Percentiles rank a stretch among this genome's conserved stretches.
Conservation (phyloP, 2,329 filamentous ascomycete genomes). For the Monilinia aucupariae region DNA sequence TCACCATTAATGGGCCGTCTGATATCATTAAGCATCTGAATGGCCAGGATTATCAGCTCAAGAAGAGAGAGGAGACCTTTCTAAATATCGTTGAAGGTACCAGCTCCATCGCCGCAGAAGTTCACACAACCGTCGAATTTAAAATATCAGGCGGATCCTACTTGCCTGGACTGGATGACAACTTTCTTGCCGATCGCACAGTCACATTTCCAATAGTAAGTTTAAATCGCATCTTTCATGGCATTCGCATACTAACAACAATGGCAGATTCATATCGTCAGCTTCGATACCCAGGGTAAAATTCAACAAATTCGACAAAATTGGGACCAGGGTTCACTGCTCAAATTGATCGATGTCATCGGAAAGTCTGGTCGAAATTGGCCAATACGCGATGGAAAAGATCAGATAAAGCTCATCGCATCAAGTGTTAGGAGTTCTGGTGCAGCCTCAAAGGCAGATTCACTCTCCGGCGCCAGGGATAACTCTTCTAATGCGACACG, state of each 20-base stretch:
- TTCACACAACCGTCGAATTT: slow-evolving; percentile 81
- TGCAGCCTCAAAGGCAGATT: slow-evolving; percentile 32
- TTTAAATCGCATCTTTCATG: slow-evolving; percentile 24
- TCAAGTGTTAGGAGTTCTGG: slow-evolving; percentile 50
- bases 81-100: slow-evolving; percentile 68
- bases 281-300: slow-evolving; percentile 69
- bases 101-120: slow-evolving; percentile 66
- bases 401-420: slow-evolving; percentile 74
- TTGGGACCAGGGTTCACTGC: slow-evolving; percentile 91
- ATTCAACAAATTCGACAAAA: slow-evolving; percentile 83
- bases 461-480: slow-evolving; percentile 44
- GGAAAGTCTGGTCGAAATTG: slow-evolving; percentile 86
- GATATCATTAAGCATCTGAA: slow-evolving; percentile 80
- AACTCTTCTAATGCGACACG: slow-evolving; percentile 51
- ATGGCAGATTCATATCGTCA: slow-evolving; percentile 75
- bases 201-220: slow-evolving; percentile 77
- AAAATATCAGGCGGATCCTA: slow-evolving; percentile 75
- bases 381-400: slow-evolving; percentile 84
- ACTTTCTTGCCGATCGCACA: slow-evolving; percentile 79
- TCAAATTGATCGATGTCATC: slow-evolving; percentile 92
- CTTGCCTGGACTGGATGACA: slow-evolving; percentile 85
- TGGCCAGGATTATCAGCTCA: slow-evolving; percentile 65
- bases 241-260: slow-evolving; percentile 19
- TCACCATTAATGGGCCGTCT: slow-evolving; percentile 61
- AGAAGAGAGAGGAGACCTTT: slow-evolving; percentile 75